Percentiles rank a stretch among this genome's conserved stretches.
Conservation (phyloP, 257 asterid genomes). For the Capsicum rhomboideum region DNA sequence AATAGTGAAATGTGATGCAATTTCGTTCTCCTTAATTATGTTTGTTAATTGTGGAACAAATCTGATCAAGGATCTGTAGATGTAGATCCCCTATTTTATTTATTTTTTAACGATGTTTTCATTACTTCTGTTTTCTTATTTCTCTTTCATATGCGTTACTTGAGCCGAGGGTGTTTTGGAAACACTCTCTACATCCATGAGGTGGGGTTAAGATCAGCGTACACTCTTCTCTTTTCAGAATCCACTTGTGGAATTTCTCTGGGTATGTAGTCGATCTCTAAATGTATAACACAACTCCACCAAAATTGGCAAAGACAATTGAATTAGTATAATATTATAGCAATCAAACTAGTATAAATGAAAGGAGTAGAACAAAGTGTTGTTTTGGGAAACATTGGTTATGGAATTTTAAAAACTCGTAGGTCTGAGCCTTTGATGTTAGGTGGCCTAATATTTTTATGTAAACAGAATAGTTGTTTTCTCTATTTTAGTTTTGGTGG, state of each 20-base stretch:
- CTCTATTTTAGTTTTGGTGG: too few relatives aligned
- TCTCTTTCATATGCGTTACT: not conserved
- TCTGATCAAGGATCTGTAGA: not conserved
- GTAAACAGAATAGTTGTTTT: not conserved
- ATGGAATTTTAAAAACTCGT: not conserved
- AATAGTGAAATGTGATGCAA: not conserved
- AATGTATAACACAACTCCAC: not conserved
- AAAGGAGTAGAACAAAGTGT: not conserved
- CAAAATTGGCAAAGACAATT: not conserved
- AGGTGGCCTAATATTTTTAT: not conserved
- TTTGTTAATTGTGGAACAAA: not conserved
- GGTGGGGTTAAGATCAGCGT: not conserved
- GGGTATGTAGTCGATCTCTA: not conserved
- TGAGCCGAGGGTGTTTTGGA: not conserved
- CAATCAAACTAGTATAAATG: not conserved
- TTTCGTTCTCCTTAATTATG: not conserved
- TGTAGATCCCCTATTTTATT: not conserved
- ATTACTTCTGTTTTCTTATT: too few relatives aligned
- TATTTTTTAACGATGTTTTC: too few relatives aligned
- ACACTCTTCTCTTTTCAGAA: not conserved
- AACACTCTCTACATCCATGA: not conserved
- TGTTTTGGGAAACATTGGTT: too few relatives aligned
- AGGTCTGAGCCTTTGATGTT: too few relatives aligned
- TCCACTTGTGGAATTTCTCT: not conserved
- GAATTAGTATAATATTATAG: not conserved